phyloP scores from a whole-genome alignment of 2,329 filamentous ascomycete genomes.

The Aspergillus carbonarius region DNA sequence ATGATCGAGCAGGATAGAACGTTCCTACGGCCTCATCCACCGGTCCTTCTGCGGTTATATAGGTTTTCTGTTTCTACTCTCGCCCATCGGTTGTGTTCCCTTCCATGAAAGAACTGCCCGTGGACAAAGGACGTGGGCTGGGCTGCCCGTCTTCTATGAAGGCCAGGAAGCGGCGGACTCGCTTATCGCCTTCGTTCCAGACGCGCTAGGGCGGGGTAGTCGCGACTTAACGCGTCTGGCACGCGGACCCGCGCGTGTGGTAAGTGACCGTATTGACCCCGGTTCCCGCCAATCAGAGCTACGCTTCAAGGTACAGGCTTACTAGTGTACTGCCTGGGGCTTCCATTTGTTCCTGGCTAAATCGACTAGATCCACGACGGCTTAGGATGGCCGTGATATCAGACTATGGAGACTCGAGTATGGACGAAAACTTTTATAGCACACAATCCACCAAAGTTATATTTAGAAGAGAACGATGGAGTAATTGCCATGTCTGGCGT shows the following conservation, averaged over 20 bases:
- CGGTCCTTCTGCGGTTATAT: not conserved
- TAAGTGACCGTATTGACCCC: constrained; percentile 16
- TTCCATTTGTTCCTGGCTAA: constrained; percentile 6
- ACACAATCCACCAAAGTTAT: not conserved
- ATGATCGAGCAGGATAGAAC: not conserved
- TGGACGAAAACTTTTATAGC: not conserved
- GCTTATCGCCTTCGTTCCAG: constrained; percentile 9
- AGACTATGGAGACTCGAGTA: too few species aligned
- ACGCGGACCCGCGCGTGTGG: constrained; percentile 23
- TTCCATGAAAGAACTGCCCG: not conserved
- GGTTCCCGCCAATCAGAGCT: not conserved
- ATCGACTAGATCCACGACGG: not conserved
- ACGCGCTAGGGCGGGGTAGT: constrained; percentile 21
- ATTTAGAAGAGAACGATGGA: not conserved
- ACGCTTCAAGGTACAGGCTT: not conserved
- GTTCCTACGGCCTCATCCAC: not conserved
- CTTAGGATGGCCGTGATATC: not conserved
- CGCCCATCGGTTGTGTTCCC: not conserved
- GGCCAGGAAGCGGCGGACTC: not conserved
- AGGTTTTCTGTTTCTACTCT: not conserved
- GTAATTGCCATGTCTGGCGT: not conserved
- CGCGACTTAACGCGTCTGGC: constrained; percentile 20
- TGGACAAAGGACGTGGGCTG: not conserved
- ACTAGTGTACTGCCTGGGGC: not conserved
- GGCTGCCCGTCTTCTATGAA: not conserved